Evolutionary conservation across 2,329 filamentous ascomycete genomes (phyloP), one percentile per base, ranked within the genome.

Genomic region (Ceratocystis eucalypticola): DNA sequence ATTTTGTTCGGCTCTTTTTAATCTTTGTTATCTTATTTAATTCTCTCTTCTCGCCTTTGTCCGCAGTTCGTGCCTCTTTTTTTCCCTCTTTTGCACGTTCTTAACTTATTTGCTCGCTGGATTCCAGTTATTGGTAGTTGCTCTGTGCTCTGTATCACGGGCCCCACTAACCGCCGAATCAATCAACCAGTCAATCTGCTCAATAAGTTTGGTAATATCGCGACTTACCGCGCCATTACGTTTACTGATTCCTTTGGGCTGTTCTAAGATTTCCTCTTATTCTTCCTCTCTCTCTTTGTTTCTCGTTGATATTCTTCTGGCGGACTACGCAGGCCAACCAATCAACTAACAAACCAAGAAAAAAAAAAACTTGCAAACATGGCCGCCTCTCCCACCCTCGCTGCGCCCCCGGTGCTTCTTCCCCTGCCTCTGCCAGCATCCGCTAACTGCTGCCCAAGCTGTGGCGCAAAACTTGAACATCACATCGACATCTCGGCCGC

Each of bases 361-460:
- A 8, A 8, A 48, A 55, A 55, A 28, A n/a, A 57, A 8, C 33
- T 3, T 10, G 33, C 33, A 37, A 57, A 33, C 6, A 65, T 65
- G 53, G 41, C 64, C 22, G 17, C 66, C 33, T 61, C 64, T 2
- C 41, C 66, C 15, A 57, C 61, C 33, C 62, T 65, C 25, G 59
- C 57, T n/a, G 44, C 61, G 6, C 64, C 66, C 12, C 66, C 64
- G 10, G 61, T 66, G 28, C 48, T 68, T 48, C 59, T 68, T 5
- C 64, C 66, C 6, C 44, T 63, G 57, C 50, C 66, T 70, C 65
- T 69, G 70, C 70, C 71, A 67, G 72, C 67, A 8, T 67, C 70
- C 44, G 70, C 70, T 28, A 71, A 73, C 46, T 78, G 77, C 77
- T 84, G 81, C 70, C 80, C 81, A 0, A 76, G 76, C 71, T 84